Percentiles rank a stretch among this genome's conserved stretches.
phyloP scores from a whole-genome alignment of 140 eudicot genomes.

The Stevia rebaudiana region DNA sequence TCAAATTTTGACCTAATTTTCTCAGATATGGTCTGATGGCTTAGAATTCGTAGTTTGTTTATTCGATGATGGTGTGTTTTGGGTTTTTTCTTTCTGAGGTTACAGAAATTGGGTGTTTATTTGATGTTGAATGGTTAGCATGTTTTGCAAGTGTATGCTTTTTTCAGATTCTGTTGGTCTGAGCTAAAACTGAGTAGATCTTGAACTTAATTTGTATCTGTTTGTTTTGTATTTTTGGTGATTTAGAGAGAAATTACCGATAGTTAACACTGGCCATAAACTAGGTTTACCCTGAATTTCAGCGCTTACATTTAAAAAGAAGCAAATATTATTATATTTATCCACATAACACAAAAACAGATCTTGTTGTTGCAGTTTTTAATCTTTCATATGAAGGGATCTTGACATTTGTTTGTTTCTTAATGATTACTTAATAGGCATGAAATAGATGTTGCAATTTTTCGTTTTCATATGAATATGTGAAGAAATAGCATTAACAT shows the following conservation, averaged over 20 bases:
- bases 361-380: too few species aligned
- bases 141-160: background rate
- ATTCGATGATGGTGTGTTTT: constrained; percentile 8
- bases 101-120: constrained; percentile 11
- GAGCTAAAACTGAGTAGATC: background rate
- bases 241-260: background rate
- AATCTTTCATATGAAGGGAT: too few species aligned
- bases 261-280: background rate
- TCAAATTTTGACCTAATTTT: constrained; percentile 17
- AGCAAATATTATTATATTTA: background rate
- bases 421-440: background rate
- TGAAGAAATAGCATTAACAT: background rate
- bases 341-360: background rate
- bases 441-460: constrained; percentile 11
- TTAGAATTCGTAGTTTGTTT: background rate
- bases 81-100: background rate
- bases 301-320: background rate
- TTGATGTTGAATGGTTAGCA: background rate
- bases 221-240: background rate
- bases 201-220: background rate
- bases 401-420: background rate
- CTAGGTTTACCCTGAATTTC: background rate
- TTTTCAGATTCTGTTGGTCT: background rate
- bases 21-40: background rate
- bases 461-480: background rate